Conservation (phyloP, 495 filamentous ascomycete genomes). For the Trichoderma reesei region DNA sequence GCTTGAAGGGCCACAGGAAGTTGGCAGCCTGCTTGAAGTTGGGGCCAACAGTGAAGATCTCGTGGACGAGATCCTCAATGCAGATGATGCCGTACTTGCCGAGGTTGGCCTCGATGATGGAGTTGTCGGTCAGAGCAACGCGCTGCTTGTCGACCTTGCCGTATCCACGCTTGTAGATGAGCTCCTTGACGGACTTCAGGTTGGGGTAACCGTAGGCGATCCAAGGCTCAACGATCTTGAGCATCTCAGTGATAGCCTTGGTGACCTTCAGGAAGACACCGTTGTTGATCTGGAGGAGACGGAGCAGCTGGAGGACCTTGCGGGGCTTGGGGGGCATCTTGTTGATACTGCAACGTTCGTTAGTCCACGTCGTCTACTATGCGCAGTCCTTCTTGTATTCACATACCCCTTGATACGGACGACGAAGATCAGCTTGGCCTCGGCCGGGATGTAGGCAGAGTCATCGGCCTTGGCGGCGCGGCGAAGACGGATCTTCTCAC, state of each 20-base stretch:
- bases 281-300: constrained; percentile 99
- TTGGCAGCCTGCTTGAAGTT: constrained; percentile 99
- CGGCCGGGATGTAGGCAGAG: constrained; percentile 84
- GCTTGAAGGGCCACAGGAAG: constrained; percentile 99
- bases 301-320: constrained; percentile 98
- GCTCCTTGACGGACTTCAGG: constrained; percentile 96
- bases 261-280: constrained; percentile 95
- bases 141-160: constrained; percentile 97
- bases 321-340: constrained; percentile 99
- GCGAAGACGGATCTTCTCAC: constrained; percentile 89
- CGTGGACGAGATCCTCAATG: constrained; percentile 98
- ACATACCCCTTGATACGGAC: constrained; percentile 94
- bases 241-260: constrained; percentile 97
- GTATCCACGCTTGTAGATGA: constrained; percentile 99
- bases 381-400: not conserved
- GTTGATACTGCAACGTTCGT: constrained; percentile 70
- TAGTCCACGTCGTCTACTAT: not conserved
- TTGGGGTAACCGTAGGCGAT: constrained; percentile 99
- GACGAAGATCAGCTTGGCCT: constrained; percentile 96
- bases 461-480: constrained; percentile 85
- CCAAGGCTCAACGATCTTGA: constrained; percentile 95
- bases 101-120: constrained; percentile 89
- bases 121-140: constrained; percentile 92
- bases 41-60: constrained; percentile 96
- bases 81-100: constrained; percentile 99